These are phyloP conservation scores for Mortierella sp. DNA, from an alignment of 371 early-diverging fungal species.

Conservation along the genomic window DNA sequence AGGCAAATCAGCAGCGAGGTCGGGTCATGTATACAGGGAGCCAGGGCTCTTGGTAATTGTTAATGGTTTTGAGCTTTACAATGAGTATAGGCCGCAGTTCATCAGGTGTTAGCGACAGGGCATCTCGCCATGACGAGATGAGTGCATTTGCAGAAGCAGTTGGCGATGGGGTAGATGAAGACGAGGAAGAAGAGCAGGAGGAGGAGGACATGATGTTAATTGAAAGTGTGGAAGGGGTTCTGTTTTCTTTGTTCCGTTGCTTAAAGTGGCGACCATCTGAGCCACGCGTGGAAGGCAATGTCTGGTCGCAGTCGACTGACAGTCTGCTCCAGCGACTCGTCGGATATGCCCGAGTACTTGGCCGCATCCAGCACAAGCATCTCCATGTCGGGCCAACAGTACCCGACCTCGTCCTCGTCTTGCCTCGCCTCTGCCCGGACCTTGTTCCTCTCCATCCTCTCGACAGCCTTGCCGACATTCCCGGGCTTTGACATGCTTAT, in stretches of 20 bases:
- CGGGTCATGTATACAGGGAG: background rate
- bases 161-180: background rate
- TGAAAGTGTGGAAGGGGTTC: too few relatives aligned
- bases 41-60: too few relatives aligned
- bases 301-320: slow-evolving; percentile 6
- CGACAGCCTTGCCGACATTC: background rate
- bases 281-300: slow-evolving; percentile 2
- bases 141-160: slow-evolving; percentile 17
- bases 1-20: background rate
- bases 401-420: background rate
- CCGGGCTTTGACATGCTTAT: slow-evolving; percentile 1
- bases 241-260: too few relatives aligned
- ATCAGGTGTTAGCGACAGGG: slow-evolving; percentile 31
- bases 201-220: too few relatives aligned
- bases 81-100: slow-evolving; percentile 43
- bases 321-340: slow-evolving; percentile 5
- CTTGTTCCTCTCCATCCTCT: slow-evolving; percentile 9
- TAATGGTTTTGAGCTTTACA: slow-evolving; percentile 18
- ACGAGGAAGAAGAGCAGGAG: background rate
- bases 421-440: slow-evolving; percentile 1
- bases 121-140: slow-evolving; percentile 36
- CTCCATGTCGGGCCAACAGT: slow-evolving; percentile 15
- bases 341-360: slow-evolving; percentile 19
- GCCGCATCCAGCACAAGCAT: slow-evolving; percentile 19
- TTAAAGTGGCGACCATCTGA: too few relatives aligned